Conservation (phyloP, 176 grass and related monocot species). For the Carex pumila region DNA sequence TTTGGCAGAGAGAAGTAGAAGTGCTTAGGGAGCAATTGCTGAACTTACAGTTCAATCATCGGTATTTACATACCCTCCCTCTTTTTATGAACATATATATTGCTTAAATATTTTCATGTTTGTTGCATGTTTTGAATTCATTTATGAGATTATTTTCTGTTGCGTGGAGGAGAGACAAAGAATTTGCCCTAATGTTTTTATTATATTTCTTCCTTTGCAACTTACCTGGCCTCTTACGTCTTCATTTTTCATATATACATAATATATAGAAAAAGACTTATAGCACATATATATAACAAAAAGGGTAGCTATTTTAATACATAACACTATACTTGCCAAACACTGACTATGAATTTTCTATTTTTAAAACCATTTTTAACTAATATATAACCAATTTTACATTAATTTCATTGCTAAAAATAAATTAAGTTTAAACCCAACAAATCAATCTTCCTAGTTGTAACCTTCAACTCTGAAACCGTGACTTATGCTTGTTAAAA, state of each 20-base stretch:
- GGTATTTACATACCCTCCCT: not conserved
- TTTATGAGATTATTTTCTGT: not conserved
- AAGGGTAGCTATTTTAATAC: not conserved
- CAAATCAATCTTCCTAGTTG: not conserved
- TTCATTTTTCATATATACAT: too few species aligned
- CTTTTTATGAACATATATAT: not conserved
- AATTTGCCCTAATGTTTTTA: not conserved
- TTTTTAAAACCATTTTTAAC: not conserved
- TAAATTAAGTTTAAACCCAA: not conserved
- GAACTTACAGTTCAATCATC: conserved; percentile 13
- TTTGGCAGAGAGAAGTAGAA: conserved; percentile 15
- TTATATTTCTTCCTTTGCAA: not conserved
- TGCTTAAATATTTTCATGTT: not conserved
- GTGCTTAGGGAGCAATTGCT: conserved; percentile 7
- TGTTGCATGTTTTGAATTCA: not conserved
- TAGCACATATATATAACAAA: not conserved
- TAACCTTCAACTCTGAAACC: not conserved
- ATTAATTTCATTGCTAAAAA: not conserved
- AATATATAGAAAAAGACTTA: too few species aligned
- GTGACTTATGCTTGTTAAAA: not conserved
- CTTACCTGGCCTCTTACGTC: not conserved
- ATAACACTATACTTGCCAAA: not conserved
- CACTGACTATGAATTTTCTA: not conserved
- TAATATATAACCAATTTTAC: not conserved
- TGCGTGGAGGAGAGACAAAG: not conserved